phyloP scores from a whole-genome alignment of 2,329 filamentous ascomycete genomes.

The Pseudogymnoascus destructans region DNA sequence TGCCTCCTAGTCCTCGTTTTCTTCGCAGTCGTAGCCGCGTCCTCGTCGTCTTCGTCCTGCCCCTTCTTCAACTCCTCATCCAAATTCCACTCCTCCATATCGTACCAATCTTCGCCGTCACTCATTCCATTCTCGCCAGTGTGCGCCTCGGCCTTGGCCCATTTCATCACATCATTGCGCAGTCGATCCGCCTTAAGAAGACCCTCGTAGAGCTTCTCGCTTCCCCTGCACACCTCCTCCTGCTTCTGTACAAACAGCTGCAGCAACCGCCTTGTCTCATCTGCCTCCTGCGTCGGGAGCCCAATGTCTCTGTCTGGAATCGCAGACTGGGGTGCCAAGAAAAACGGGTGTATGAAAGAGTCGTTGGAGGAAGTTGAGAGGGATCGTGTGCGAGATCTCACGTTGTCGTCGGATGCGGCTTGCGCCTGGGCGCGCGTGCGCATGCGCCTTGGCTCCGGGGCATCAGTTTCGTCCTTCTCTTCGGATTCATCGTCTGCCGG shows the following conservation, averaged over 20 bases:
- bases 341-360: constrained; percentile 61
- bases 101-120: constrained; percentile 83
- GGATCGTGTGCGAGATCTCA: constrained; percentile 25
- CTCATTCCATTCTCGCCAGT: constrained; percentile 59
- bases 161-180: constrained; percentile 57
- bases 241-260: constrained; percentile 75
- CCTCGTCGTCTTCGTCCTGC: constrained; percentile 71
- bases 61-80: constrained; percentile 67
- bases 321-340: constrained; percentile 48
- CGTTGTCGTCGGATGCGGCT: constrained; percentile 28
- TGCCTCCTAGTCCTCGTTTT: constrained; percentile 34
- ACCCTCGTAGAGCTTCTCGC: constrained; percentile 54
- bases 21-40: constrained; percentile 37
- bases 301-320: constrained; percentile 57
- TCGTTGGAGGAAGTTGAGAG: constrained; percentile 33
- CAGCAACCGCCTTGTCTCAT: constrained; percentile 61
- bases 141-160: constrained; percentile 69
- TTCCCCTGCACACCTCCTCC: constrained; percentile 65
- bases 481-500: neutral
- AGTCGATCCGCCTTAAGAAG: constrained; percentile 60
- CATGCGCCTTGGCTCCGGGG: constrained; percentile 37
- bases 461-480: constrained; percentile 30
- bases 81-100: constrained; percentile 66
- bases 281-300: constrained; percentile 60
- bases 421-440: constrained; percentile 40